These are phyloP conservation scores for Oldenlandia corymbosa DNA, from an alignment of 257 asterid species.

Conservation along the genomic window DNA sequence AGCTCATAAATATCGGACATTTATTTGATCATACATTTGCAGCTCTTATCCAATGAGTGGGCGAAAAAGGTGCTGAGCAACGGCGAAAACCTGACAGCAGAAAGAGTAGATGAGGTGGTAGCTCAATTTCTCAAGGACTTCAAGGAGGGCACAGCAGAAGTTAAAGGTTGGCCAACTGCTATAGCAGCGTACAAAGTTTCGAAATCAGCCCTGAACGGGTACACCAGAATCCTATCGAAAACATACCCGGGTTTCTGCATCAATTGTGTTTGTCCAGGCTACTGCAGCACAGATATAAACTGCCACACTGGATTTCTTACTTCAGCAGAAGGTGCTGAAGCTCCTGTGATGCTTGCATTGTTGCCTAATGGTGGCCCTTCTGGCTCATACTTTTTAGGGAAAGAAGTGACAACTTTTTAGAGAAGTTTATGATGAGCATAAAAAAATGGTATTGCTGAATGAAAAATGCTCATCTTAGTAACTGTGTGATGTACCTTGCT, in stretches of 20 bases:
- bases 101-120: constrained; percentile 21
- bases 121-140: constrained; percentile 11
- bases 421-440: too few species aligned
- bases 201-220: constrained; percentile 26
- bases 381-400: constrained; percentile 20
- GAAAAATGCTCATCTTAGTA: too few species aligned
- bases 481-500: too few species aligned
- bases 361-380: constrained; percentile 26
- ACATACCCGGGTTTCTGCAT: constrained; percentile 17
- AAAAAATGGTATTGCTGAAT: too few species aligned
- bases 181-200: constrained; percentile 27
- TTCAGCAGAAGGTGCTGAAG: constrained; percentile 21
- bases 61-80: background rate
- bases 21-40: too few species aligned
- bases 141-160: constrained; percentile 16
- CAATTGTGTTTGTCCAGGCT: constrained; percentile 29
- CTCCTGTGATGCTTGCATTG: constrained; percentile 18
- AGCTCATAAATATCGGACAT: too few species aligned
- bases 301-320: constrained; percentile 6
- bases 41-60: constrained; percentile 15
- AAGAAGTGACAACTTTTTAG: background rate
- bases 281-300: constrained; percentile 18
- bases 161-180: constrained; percentile 25
- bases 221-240: constrained; percentile 28
- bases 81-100: constrained; percentile 17